Evolutionary conservation across 225 moss, liverwort and hornwort genomes (phyloP).

Genomic region (Physcomitrellopsis africana): DNA sequence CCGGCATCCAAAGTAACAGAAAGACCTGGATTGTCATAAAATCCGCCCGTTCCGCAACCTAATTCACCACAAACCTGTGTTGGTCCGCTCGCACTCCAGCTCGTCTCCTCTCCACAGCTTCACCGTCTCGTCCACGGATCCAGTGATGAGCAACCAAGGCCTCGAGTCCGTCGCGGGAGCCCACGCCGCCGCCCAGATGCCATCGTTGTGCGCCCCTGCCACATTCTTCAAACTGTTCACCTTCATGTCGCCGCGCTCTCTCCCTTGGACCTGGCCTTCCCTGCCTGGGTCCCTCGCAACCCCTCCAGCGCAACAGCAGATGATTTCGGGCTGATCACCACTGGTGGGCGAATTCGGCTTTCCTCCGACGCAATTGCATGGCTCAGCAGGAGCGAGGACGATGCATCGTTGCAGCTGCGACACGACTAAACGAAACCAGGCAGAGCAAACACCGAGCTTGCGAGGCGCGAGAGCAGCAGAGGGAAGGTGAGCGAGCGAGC

Average conservation of each 20-base stretch:
- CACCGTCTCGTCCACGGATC: conserved; percentile 94
- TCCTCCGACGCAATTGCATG: too few relatives aligned
- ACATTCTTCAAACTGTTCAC: conserved; percentile 84
- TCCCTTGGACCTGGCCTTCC: not conserved
- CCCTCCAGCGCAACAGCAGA: too few relatives aligned
- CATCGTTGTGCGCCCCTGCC: conserved; percentile 84
- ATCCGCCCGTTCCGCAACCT: not conserved
- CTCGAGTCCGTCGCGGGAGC: conserved; percentile 79
- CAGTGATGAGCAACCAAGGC: conserved; percentile 74
- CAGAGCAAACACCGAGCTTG: not conserved
- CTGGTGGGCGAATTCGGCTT: too few relatives aligned
- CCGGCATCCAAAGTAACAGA: not conserved
- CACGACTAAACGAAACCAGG: not conserved
- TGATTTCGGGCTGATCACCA: too few relatives aligned
- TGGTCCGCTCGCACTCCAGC: conserved; percentile 82
- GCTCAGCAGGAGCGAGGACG: too few relatives aligned
- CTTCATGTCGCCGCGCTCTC: conserved; percentile 57
- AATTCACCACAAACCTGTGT: conserved; percentile 49
- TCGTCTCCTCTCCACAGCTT: conserved; percentile 98
- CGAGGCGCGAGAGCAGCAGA: not conserved
- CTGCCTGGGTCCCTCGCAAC: too few relatives aligned
- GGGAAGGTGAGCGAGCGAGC: not conserved
- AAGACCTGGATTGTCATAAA: not conserved
- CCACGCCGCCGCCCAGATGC: conserved; percentile 96
- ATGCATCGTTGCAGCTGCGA: not conserved